phyloP scores from a whole-genome alignment of 148 eudicot species.

The Vaccinium darrowii region DNA sequence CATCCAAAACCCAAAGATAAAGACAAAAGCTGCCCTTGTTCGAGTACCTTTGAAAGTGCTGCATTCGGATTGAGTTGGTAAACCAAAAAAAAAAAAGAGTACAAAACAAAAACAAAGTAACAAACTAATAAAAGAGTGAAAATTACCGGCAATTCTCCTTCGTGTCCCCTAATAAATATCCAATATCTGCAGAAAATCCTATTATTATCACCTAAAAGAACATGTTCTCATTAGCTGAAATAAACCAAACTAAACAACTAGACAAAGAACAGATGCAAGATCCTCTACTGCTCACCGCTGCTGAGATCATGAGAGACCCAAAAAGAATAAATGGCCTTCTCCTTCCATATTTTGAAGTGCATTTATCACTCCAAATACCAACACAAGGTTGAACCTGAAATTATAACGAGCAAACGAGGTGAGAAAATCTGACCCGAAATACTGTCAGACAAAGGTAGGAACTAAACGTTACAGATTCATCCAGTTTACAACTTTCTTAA shows the following conservation, averaged over 20 bases:
- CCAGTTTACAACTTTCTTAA: slow-evolving; percentile 13
- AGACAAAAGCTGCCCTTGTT: slow-evolving; percentile 83
- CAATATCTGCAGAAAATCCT: slow-evolving; percentile 99
- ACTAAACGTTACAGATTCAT: neutral
- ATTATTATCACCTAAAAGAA: slow-evolving; percentile 85
- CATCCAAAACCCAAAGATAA: slow-evolving; percentile 96
- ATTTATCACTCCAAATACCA: slow-evolving; percentile 99
- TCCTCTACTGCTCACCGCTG: slow-evolving; percentile 60
- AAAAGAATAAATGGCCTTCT: slow-evolving; percentile 91
- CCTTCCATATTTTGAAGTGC: slow-evolving; percentile 94
- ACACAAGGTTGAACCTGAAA: slow-evolving; percentile 99
- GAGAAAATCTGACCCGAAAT: neutral
- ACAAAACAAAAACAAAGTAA: neutral
- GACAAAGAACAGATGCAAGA: slow-evolving; percentile 17
- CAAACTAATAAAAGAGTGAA: neutral
- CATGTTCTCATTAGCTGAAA: slow-evolving; percentile 38
- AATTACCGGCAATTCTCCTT: slow-evolving; percentile 90
- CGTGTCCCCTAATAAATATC: slow-evolving; percentile 87
- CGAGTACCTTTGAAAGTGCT: slow-evolving; percentile 94
- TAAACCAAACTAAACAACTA: slow-evolving; percentile 14
- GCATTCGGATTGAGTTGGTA: slow-evolving; percentile 34
- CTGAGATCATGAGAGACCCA: slow-evolving; percentile 85
- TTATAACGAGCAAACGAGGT: slow-evolving; percentile 1
- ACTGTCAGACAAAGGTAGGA: neutral
- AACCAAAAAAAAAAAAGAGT: neutral